phyloP scores from a whole-genome alignment of 2,329 filamentous ascomycete species.

The Aspergillus clavatus region DNA sequence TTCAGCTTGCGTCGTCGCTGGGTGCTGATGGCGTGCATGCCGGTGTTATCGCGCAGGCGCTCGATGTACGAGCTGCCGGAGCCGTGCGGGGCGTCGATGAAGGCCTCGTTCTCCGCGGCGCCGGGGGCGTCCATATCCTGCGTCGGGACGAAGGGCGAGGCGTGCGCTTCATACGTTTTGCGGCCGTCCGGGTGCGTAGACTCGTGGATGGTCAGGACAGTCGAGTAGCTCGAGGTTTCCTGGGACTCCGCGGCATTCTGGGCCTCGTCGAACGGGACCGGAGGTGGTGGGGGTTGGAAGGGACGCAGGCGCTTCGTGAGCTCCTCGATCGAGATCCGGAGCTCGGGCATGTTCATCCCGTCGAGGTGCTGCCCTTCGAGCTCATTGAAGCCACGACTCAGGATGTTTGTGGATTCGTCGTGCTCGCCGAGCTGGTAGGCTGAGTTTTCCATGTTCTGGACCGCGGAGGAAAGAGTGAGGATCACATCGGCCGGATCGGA shows the following conservation, averaged over 20 bases:
- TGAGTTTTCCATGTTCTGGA: constrained; percentile 41
- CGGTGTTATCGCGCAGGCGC: constrained; percentile 55
- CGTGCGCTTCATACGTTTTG: constrained; percentile 49
- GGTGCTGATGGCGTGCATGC: constrained; percentile 82
- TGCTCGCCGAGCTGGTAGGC: constrained; percentile 30
- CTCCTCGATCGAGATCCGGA: constrained; percentile 63
- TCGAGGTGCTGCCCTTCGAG: constrained; percentile 38
- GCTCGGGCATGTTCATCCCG: constrained; percentile 51
- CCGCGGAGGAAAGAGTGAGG: constrained; percentile 55
- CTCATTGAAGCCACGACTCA: constrained; percentile 14
- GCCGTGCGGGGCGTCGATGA: constrained; percentile 55
- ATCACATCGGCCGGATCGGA: constrained; percentile 55
- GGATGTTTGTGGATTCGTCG: constrained; percentile 31
- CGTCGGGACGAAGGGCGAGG: constrained; percentile 46
- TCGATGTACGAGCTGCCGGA: constrained; percentile 55
- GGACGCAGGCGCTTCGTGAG: constrained; percentile 69
- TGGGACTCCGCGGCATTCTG: constrained; percentile 33
- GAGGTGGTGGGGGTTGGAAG: constrained; percentile 79
- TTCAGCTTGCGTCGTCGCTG: constrained; percentile 88
- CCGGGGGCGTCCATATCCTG: constrained; percentile 37
- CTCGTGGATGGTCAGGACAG: constrained; percentile 50
- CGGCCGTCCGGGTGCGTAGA: constrained; percentile 47
- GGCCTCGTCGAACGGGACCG: constrained; percentile 53
- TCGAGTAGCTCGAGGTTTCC: constrained; percentile 43
- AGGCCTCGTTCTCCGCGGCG: constrained; percentile 22